phyloP scores from a whole-genome alignment of 2,329 filamentous ascomycete genomes.

The Hypoxylon sp. region DNA sequence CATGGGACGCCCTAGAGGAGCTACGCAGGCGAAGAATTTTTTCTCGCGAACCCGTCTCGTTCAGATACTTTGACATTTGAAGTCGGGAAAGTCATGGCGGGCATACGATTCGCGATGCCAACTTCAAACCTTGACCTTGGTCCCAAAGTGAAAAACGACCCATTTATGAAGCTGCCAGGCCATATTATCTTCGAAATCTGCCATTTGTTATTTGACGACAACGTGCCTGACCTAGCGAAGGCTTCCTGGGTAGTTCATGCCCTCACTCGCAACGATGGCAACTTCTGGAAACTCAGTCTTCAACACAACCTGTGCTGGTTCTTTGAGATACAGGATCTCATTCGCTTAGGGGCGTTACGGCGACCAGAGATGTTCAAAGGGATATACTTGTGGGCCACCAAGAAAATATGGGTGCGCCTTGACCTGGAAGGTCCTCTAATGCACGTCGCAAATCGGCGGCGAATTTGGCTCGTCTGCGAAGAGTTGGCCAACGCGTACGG shows the following conservation, averaged over 20 bases:
- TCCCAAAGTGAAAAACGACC: slow-evolving; percentile 16
- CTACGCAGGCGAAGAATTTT: slow-evolving; percentile 20
- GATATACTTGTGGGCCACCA: slow-evolving; percentile 25
- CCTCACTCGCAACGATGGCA: neutral
- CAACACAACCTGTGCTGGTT: slow-evolving; percentile 22
- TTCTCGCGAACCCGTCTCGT: slow-evolving; percentile 17
- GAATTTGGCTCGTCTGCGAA: slow-evolving; percentile 19
- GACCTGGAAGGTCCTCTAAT: slow-evolving; percentile 3
- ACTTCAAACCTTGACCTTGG: slow-evolving; percentile 5
- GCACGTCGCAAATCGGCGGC: slow-evolving; percentile 27
- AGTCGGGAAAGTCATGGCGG: slow-evolving; percentile 11
- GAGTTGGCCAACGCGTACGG: slow-evolving; percentile 1
- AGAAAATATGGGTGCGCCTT: neutral
- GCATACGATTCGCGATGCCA: slow-evolving; percentile 4
- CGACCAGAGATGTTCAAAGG: slow-evolving; percentile 1
- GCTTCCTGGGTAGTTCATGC: slow-evolving; percentile 24
- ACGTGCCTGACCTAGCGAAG: neutral
- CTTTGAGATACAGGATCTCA: slow-evolving; percentile 15
- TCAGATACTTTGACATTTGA: slow-evolving; percentile 1
- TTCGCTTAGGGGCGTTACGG: slow-evolving; percentile 1
- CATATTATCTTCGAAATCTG: slow-evolving; percentile 14
- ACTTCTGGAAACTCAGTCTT: slow-evolving; percentile 20
- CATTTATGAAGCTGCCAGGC: slow-evolving; percentile 10
- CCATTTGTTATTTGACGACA: neutral
- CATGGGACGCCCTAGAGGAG: slow-evolving; percentile 9